A percentile compares a stretch with the other conserved stretches of the same genome.
Evolutionary conservation across 345 rosid species (phyloP).

Genomic region (Dipteronia dyeriana): DNA sequence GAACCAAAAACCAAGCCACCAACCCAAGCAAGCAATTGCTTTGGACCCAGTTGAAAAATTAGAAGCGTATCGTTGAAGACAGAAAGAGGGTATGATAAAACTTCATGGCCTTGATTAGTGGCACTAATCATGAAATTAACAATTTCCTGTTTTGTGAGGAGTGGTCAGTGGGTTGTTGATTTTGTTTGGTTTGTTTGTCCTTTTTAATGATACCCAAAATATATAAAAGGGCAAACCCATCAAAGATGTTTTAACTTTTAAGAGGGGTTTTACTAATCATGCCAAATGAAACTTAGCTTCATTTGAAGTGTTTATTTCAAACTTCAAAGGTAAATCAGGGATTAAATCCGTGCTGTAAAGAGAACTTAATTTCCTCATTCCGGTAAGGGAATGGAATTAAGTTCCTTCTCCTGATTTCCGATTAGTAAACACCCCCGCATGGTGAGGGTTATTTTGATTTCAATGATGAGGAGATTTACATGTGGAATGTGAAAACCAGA

Average conservation of each 20-base stretch:
- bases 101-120: not conserved
- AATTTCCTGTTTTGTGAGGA: not conserved
- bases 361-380: no score
- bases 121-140: not conserved
- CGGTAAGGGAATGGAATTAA: no score
- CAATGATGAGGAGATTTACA: no score
- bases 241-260: not conserved
- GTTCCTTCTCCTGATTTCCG: no score
- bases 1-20: slow-evolving; percentile 18
- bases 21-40: slow-evolving; percentile 11
- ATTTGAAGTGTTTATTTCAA: no score
- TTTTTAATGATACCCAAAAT: not conserved
- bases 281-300: no score
- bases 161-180: not conserved
- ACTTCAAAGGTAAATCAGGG: no score
- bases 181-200: not conserved
- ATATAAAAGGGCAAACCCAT: not conserved
- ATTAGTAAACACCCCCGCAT: no score
- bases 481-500: not conserved
- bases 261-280: no score
- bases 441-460: no score
- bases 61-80: not conserved
- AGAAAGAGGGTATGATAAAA: not conserved
- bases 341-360: no score
- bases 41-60: not conserved